phyloP scores from a whole-genome alignment of 768 basidiomycete genomes.

The Leucosporidium creatinivorum region DNA sequence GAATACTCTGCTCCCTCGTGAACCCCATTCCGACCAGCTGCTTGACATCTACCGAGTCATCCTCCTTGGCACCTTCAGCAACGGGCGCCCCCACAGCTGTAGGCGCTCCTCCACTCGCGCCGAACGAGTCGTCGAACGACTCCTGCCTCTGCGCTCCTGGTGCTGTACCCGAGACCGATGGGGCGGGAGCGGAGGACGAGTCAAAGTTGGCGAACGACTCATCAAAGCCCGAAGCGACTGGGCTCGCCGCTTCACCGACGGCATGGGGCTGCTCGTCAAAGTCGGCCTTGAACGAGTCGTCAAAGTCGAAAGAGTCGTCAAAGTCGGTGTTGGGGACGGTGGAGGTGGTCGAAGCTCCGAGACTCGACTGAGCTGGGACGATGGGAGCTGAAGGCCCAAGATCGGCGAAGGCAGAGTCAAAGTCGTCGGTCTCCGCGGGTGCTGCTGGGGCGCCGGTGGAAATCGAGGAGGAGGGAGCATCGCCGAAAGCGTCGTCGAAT shows the following conservation, averaged over 20 bases:
- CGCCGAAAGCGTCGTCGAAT: slow-evolving; percentile 36
- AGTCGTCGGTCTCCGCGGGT: slow-evolving; percentile 9
- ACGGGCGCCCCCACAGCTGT: slow-evolving; percentile 45
- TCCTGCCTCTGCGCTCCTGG: neutral
- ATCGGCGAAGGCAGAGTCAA: slow-evolving; percentile 39
- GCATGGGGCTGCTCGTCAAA: neutral
- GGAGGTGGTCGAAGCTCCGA: slow-evolving; percentile 32
- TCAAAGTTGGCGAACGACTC: slow-evolving; percentile 41
- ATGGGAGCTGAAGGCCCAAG: slow-evolving; percentile 16
- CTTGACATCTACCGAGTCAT: slow-evolving; percentile 68
- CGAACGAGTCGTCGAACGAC: slow-evolving; percentile 46
- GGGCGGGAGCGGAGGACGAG: slow-evolving; percentile 4
- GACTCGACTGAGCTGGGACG: neutral
- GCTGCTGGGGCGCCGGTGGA: neutral
- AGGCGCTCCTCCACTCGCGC: slow-evolving; percentile 43
- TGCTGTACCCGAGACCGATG: too few relatives aligned
- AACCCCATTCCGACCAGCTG: slow-evolving; percentile 87
- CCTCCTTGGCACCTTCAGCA: slow-evolving; percentile 50
- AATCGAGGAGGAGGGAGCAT: neutral
- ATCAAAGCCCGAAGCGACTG: slow-evolving; percentile 36
- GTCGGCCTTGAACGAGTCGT: slow-evolving; percentile 1
- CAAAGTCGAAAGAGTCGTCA: slow-evolving; percentile 17
- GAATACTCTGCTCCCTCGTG: slow-evolving; percentile 68
- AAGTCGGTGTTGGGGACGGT: slow-evolving; percentile 36
- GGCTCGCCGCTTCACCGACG: too few relatives aligned